phyloP scores from a whole-genome alignment of 495 filamentous ascomycete species.

The Talaromyces adpressus region DNA sequence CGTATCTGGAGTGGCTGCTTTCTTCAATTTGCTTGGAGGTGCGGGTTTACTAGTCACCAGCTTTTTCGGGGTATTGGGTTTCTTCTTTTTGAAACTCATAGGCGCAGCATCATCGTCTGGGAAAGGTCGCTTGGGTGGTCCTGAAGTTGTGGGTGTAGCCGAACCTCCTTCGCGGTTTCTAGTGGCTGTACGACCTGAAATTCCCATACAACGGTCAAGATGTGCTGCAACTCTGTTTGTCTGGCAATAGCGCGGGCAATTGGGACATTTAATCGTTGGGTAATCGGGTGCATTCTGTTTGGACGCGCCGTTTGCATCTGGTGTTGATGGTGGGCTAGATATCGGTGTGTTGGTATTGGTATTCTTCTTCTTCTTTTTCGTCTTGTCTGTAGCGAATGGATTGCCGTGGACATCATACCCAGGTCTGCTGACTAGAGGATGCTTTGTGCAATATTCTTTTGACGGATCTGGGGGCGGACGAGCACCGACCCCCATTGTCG shows the following conservation, averaged over 20 bases:
- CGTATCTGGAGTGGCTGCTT: slow-evolving; percentile 16
- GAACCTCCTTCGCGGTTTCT: slow-evolving; percentile 31
- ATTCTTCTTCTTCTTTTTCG: slow-evolving; percentile 45
- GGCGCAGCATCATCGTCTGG: slow-evolving; percentile 32
- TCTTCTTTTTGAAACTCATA: slow-evolving; percentile 40
- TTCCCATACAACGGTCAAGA: slow-evolving; percentile 73
- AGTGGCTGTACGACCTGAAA: slow-evolving; percentile 61
- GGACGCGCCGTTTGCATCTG: slow-evolving; percentile 33
- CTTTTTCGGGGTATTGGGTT: slow-evolving; percentile 35
- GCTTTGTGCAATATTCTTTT: slow-evolving; percentile 67
- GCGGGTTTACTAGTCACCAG: slow-evolving; percentile 30
- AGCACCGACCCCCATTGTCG: slow-evolving; percentile 53
- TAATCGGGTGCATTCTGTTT: slow-evolving; percentile 44
- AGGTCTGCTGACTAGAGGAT: slow-evolving; percentile 63
- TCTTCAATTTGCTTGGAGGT: slow-evolving; percentile 39
- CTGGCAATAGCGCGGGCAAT: slow-evolving; percentile 53
- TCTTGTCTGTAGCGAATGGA: slow-evolving; percentile 54
- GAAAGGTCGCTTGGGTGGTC: slow-evolving; percentile 33
- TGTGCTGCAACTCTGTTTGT: slow-evolving; percentile 63
- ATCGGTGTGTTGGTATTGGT: slow-evolving; percentile 47
- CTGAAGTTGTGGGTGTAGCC: slow-evolving; percentile 31
- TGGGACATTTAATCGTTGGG: slow-evolving; percentile 65
- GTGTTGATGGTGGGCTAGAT: slow-evolving; percentile 35
- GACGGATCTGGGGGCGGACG: slow-evolving; percentile 51
- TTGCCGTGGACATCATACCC: slow-evolving; percentile 82